Base-by-base conservation (phyloP, 164 flowering plant genomes). In the Macadamia integrifolia region DNA sequence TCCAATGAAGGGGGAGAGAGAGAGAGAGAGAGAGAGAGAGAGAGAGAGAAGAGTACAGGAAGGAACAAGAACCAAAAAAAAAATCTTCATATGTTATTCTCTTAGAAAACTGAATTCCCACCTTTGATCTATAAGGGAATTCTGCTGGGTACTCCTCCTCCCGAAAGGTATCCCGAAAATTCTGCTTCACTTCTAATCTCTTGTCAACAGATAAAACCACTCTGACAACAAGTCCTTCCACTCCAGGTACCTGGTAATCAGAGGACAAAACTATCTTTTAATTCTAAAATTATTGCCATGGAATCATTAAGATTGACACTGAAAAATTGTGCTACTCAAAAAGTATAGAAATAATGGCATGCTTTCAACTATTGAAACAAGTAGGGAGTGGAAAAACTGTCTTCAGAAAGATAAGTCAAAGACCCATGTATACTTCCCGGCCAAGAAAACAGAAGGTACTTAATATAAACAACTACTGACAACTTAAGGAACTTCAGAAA, bases 181-280 rank as follows among this genome's bases (percentile, higher is more conserved):
- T 29, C 15, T 48, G 65, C 28, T 65, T 69, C 44, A 74, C 76
- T 64, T 65, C 69, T 63, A 74, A 60, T 59, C 15, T 64, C 62
- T 74, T 69, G 72, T 74, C 69, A 50, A 74, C 66, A 18, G 76
- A 74, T 58, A 64, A 74, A 15, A 74, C 76, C 7, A 74, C 72
- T 60, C 72, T 64, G 44, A 74, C 57, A 62, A 65, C 61, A 40
- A 74, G 69, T 30, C 12, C 43, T 64, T 74, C 76, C 6, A 72
- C 72, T 28, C 65, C 72, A 5, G 60, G 65, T 28, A 69, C 76
- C 76, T 74, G 68, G 31, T 15, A 65, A 46, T 9, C 30, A 18
- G 52, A 10, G 18, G 5, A 53, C 57, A n/a, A 35, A 35, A 35
- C 40, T 35, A 35, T 35, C 40, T 35, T 35, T 35, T 5, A 35